Conservation (phyloP, 129 eudicot species). For the Flaveria brownii region DNA sequence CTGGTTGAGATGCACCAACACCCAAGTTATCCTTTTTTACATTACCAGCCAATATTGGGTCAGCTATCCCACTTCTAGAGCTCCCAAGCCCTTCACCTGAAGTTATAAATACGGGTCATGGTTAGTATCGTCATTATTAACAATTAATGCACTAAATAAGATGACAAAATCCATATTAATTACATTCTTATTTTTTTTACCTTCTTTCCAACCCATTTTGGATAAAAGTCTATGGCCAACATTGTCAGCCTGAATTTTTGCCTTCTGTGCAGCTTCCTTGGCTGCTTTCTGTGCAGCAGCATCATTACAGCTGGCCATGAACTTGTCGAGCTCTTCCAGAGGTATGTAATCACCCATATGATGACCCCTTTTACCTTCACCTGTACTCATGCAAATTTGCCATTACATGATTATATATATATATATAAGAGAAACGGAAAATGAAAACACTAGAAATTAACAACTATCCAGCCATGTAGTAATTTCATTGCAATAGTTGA, state of each 20-base stretch:
- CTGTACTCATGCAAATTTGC: conserved; percentile 9
- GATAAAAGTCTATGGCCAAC: conserved; percentile 79
- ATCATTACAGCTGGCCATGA: conserved; percentile 69
- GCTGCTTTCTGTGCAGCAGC: conserved; percentile 60
- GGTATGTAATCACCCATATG: conserved; percentile 93
- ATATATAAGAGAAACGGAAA: background rate
- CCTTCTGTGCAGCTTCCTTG: conserved; percentile 57
- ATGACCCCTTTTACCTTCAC: conserved; percentile 65
- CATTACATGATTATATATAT: background rate
- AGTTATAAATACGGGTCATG: background rate
- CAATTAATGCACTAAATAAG: background rate
- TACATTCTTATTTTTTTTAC: conserved; percentile 24
- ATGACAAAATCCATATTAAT: background rate
- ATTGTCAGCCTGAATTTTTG: conserved; percentile 75
- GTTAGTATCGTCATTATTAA: background rate
- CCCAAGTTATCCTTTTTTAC: conserved; percentile 73
- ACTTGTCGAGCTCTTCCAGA: conserved; percentile 74
- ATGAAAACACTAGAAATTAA: background rate
- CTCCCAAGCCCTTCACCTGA: conserved; percentile 89
- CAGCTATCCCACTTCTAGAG: conserved; percentile 72
- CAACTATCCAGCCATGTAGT: background rate
- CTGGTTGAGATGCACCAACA: conserved; percentile 80
- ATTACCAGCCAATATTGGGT: conserved; percentile 71
- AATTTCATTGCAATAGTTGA: conserved; percentile 9
- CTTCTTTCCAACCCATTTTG: conserved; percentile 96